Percentiles rank a stretch among this genome's conserved stretches.
phyloP scores from a whole-genome alignment of 2,329 filamentous ascomycete species.

The Pyricularia sp. region DNA sequence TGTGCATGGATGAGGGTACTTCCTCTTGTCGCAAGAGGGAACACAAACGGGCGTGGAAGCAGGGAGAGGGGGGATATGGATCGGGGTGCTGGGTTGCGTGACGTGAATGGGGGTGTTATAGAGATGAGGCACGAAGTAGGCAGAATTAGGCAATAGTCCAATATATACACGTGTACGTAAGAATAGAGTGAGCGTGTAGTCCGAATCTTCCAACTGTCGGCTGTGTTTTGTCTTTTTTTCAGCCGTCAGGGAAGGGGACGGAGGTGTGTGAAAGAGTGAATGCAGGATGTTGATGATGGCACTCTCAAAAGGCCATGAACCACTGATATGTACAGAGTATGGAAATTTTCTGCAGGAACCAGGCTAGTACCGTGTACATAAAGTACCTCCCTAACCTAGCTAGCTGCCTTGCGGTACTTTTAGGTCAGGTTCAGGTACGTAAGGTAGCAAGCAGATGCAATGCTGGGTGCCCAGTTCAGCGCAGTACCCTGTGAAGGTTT shows the following conservation, averaged over 20 bases:
- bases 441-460: background rate
- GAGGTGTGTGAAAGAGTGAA: background rate
- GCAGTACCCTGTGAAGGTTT: background rate
- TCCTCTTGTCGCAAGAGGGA: background rate
- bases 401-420: background rate
- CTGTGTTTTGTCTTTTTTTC: background rate
- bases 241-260: background rate
- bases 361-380: background rate
- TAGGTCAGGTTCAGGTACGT: background rate
- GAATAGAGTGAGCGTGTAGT: background rate
- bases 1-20: background rate
- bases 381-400: background rate
- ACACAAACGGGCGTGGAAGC: background rate
- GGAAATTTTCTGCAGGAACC: background rate
- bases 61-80: background rate
- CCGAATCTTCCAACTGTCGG: background rate
- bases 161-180: background rate
- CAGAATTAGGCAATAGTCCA: background rate
- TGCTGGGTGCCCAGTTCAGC: constrained; percentile 5
- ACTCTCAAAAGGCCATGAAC: background rate
- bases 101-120: background rate
- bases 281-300: background rate
- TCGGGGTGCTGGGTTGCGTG: background rate
- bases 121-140: no score
- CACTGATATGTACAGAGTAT: background rate